A percentile compares a stretch with the other conserved stretches of the same genome.
Evolutionary conservation across 2,329 filamentous ascomycete genomes (phyloP).

Genomic region (Sclerotinia trifoliorum): DNA sequence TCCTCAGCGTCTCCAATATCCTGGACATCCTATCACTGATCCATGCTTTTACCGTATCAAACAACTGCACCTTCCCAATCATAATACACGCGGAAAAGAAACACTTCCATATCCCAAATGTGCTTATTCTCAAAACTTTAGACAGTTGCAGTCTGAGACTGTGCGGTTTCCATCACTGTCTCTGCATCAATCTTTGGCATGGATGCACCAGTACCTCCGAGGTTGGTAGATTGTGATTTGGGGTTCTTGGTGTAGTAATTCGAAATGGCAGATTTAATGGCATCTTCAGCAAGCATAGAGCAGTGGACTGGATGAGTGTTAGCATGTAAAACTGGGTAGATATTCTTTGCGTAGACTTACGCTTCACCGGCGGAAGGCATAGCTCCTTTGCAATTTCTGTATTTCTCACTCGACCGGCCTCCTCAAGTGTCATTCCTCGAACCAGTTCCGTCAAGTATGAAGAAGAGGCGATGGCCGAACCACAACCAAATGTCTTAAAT

Average conservation of each 20-base stretch:
- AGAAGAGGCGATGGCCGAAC: conserved; percentile 89
- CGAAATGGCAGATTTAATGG: conserved; percentile 86
- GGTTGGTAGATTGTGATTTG: conserved; percentile 67
- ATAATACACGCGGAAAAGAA: conserved; percentile 15
- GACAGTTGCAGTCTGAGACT: conserved; percentile 32
- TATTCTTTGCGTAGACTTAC: conserved; percentile 51
- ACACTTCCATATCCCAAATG: conserved; percentile 12
- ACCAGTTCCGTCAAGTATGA: conserved; percentile 95
- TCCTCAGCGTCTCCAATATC: background rate
- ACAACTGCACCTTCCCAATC: conserved; percentile 12
- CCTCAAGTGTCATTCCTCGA: conserved; percentile 91
- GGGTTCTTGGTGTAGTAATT: conserved; percentile 94
- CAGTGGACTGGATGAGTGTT: conserved; percentile 65
- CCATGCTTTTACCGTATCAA: conserved; percentile 7
- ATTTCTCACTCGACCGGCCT: conserved; percentile 90
- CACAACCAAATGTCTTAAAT: conserved; percentile 98
- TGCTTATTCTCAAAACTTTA: conserved; percentile 15
- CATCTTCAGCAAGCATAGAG: conserved; percentile 89
- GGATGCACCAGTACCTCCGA: conserved; percentile 70
- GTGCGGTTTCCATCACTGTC: conserved; percentile 47
- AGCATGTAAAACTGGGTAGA: conserved; percentile 28
- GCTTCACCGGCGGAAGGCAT: conserved; percentile 82
- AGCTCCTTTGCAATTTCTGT: conserved; percentile 98
- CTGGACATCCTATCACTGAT: conserved; percentile 4
- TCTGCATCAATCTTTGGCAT: conserved; percentile 65